Evolutionary conservation across 306 rosid genomes (phyloP), one percentile per base, ranked within the genome.

Genomic region (Sesbania bispinosa): DNA sequence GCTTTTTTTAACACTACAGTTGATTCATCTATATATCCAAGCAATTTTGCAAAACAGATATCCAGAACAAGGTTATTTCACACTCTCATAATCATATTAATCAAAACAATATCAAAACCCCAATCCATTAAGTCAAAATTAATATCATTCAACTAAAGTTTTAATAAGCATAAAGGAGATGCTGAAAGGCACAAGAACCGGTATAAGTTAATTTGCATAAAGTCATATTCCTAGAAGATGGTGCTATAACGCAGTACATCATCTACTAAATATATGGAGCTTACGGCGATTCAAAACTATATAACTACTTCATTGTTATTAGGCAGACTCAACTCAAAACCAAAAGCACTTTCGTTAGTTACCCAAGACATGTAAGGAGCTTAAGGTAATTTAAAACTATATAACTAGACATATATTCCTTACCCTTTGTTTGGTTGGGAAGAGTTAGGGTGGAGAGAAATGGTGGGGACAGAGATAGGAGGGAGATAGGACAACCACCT

Each of bases 1-100:
- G 97, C 93, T 83, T 83, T 93, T 61, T 69, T 83, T 42, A 93
- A 80, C 32, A 87, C 96, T 64, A 89, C 92, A 0, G 97, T 88
- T 46, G 98, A 90, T 67, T 88, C 98, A 45, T 90, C 98, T 88
- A 73, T 10, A 73, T 14, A 75, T 54, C 83, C 67, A 64, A 78
- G 16, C 59, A 67, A 45, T n/a, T 64, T 77, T 62, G 39, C 67
- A 63, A 77, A 76, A 71, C 45, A 74, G 13, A 73, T n/a, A 38
- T 7, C 24, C 15, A 69, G 9, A n/a, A 52, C 19, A 53, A 16
- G 14, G 51, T 54, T 54, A 54, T 41, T 77, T 38, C 59, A 74
- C 16, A 47, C 32, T 35, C 67, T 41, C 67, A 11, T 11, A 19
- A 62, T 61, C 57, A 23, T 67, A 58, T 33, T n/a, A n/a, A n/a